A percentile compares a stretch with the other conserved stretches of the same genome.
Evolutionary conservation across 306 rosid genomes (phyloP).

Genomic region (Malus sylvestris): DNA sequence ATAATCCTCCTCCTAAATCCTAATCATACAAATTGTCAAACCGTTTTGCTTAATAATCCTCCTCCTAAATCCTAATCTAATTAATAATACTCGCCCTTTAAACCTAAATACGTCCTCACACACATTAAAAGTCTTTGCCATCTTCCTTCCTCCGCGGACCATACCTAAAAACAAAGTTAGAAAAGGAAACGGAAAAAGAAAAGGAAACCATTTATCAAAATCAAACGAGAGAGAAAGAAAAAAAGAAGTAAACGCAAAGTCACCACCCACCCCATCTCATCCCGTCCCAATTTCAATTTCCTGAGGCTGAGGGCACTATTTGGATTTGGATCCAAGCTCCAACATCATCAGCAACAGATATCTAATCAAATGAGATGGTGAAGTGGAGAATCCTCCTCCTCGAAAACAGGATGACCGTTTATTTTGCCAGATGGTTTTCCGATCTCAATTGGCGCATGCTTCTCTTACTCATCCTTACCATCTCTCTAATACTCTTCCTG

Average conservation of each 20-base stretch:
- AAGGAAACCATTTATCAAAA: too few relatives aligned
- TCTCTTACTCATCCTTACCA: slow-evolving; percentile 34
- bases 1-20: neutral
- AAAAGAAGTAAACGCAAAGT: slow-evolving; percentile 1
- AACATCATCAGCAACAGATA: neutral
- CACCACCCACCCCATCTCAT: slow-evolving; percentile 1
- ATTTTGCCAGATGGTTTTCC: slow-evolving; percentile 23
- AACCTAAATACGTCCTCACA: too few relatives aligned
- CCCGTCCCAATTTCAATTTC: neutral
- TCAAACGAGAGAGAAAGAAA: too few relatives aligned
- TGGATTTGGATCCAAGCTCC: neutral
- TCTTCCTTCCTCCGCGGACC: neutral
- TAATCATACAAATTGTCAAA: too few relatives aligned
- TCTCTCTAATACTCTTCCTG: slow-evolving; percentile 40
- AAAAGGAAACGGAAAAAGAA: neutral
- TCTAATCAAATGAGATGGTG: neutral
- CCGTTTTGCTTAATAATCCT: too few relatives aligned
- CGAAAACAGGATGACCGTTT: slow-evolving; percentile 7
- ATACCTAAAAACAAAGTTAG: neutral
- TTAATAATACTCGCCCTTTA: too few relatives aligned
- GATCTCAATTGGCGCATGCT: slow-evolving; percentile 48
- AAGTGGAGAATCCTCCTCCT: slow-evolving; percentile 13
- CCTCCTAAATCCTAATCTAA: neutral
- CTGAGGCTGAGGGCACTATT: neutral
- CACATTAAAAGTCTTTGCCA: slow-evolving; percentile 1